Percentiles rank a stretch among this genome's conserved stretches.
Conservation (phyloP, 2,329 filamentous ascomycete genomes). For the Cordyceps fumosorosea region DNA sequence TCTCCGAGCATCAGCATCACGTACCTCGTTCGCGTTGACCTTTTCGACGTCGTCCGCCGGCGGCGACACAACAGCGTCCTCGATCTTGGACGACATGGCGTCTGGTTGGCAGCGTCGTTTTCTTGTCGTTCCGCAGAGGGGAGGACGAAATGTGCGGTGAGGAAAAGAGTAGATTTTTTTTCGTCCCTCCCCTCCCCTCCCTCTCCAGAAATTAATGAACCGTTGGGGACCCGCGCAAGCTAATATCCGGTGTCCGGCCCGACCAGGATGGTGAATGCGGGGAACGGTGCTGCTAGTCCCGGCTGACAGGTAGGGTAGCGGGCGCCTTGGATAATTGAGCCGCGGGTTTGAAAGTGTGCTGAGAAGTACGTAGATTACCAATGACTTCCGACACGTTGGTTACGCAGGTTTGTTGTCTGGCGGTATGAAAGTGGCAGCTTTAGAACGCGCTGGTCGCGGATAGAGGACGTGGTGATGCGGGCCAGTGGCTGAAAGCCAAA, state of each 20-base stretch:
- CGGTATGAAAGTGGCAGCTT: background rate
- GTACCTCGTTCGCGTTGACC: constrained; percentile 7
- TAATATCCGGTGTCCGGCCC: background rate
- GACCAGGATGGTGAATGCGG: constrained; percentile 7
- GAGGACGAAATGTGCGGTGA: background rate
- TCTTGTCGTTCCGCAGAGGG: background rate
- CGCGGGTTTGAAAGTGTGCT: background rate
- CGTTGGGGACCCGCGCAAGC: background rate
- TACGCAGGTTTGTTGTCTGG: background rate
- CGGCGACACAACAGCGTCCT: constrained; percentile 1
- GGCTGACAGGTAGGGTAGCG: background rate
- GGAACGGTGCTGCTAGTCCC: background rate
- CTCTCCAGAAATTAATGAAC: background rate
- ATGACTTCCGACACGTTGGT: background rate
- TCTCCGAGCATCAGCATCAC: background rate
- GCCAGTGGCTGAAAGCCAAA: background rate
- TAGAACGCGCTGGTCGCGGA: too few relatives aligned
- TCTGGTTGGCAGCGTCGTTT: background rate
- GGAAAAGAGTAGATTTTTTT: background rate
- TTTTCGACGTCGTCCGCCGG: constrained; percentile 3
- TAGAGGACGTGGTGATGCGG: background rate
- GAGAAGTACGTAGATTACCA: background rate
- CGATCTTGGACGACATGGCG: constrained; percentile 9
- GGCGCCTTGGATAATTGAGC: background rate
- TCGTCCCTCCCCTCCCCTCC: background rate